Conservation (phyloP, 2,329 filamentous ascomycete species). For the Cercospora canescens region DNA sequence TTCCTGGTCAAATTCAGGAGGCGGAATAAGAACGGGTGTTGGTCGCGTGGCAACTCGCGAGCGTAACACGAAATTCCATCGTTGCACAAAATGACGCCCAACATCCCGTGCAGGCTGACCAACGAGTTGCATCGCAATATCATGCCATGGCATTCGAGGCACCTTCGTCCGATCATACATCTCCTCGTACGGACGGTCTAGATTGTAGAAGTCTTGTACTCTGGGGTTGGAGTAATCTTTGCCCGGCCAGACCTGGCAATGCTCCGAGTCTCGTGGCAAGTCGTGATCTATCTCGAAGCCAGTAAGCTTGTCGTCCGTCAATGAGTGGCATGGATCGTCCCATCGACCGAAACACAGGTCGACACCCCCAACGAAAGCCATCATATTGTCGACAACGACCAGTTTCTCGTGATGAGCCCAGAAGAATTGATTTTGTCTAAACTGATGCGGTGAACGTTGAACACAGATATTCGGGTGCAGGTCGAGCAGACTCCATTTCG, state of each 20-base stretch:
- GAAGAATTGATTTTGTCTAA: constrained; percentile 99
- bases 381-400: constrained; percentile 92
- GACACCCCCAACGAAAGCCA: constrained; percentile 93
- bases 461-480: constrained; percentile 96
- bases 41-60: constrained; percentile 91
- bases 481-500: constrained; percentile 93
- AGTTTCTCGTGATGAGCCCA: constrained; percentile 99
- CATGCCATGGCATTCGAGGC: constrained; percentile 97
- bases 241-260: constrained; percentile 93
- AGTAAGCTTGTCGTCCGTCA: constrained; percentile 91
- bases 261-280: constrained; percentile 81
- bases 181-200: constrained; percentile 94
- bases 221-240: constrained; percentile 98
- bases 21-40: constrained; percentile 88
- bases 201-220: constrained; percentile 89
- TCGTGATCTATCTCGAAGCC: constrained; percentile 79
- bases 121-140: constrained; percentile 96
- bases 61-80: constrained; percentile 95
- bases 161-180: constrained; percentile 94
- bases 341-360: constrained; percentile 96
- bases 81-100: constrained; percentile 92
- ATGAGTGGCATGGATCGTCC: constrained; percentile 91
- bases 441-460: constrained; percentile 93
- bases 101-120: constrained; percentile 93
- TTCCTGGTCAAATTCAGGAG: constrained; percentile 83